Conservation (phyloP, 2,329 filamentous ascomycete genomes). For the Blastomyces parvus region DNA sequence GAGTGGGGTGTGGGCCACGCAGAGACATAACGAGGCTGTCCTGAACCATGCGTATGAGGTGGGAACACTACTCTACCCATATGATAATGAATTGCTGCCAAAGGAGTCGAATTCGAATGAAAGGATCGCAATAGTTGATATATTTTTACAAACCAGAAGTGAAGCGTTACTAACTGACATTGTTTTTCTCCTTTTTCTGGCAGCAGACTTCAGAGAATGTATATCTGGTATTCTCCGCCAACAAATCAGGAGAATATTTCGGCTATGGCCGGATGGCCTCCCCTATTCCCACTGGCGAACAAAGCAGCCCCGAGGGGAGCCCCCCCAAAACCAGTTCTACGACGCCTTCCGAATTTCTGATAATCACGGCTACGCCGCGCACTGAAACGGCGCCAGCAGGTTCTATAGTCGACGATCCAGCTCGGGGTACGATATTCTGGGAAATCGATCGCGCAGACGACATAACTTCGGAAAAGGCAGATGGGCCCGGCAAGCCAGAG, state of each 20-base stretch:
- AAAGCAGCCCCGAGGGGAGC: constrained; percentile 50
- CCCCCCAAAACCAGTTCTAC: constrained; percentile 28
- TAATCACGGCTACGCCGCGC: constrained; percentile 68
- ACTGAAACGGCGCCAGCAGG: constrained; percentile 71
- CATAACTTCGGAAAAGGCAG: constrained; percentile 18
- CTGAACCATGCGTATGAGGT: constrained; percentile 79
- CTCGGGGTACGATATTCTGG: constrained; percentile 95
- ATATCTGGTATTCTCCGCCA: constrained; percentile 88
- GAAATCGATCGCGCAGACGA: constrained; percentile 55
- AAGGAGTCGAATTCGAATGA: not conserved
- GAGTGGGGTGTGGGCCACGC: constrained; percentile 87
- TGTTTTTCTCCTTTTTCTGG: constrained; percentile 2
- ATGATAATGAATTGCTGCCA: not conserved
- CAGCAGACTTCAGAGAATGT: constrained; percentile 67
- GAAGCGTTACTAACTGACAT: not conserved
- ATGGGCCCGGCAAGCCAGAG: constrained; percentile 27
- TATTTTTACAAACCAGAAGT: not conserved
- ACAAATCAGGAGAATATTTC: constrained; percentile 95
- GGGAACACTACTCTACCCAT: constrained; percentile 19
- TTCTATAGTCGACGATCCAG: constrained; percentile 83
- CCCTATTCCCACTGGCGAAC: constrained; percentile 63
- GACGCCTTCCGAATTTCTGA: constrained; percentile 56
- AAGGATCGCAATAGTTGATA: not conserved
- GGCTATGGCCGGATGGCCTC: constrained; percentile 89
- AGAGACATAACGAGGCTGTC: constrained; percentile 79